A percentile compares a stretch with the other conserved stretches of the same genome.
Evolutionary conservation across 2,329 filamentous ascomycete species (phyloP).

Genomic region (Nothophoma quercina): DNA sequence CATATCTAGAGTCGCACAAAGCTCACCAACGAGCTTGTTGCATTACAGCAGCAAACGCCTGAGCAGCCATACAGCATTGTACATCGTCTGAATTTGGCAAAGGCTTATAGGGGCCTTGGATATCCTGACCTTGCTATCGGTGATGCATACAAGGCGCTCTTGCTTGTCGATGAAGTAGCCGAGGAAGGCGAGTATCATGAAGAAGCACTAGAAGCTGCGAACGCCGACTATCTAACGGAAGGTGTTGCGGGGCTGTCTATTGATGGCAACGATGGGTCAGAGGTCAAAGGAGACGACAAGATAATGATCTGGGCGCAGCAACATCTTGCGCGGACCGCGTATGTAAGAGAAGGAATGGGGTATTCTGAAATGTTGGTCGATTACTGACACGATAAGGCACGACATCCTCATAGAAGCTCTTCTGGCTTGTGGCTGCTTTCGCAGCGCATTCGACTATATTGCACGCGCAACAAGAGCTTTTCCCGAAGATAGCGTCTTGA

Average conservation of each 20-base stretch:
- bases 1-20: constrained; percentile 12
- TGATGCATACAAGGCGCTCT: constrained; percentile 89
- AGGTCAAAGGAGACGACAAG: constrained; percentile 1
- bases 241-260: constrained; percentile 16
- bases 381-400: constrained; percentile 34
- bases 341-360: constrained; percentile 23
- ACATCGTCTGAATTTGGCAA: constrained; percentile 67
- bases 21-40: constrained; percentile 29
- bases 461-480: constrained; percentile 65
- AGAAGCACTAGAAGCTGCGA: constrained; percentile 64
- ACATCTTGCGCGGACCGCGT: constrained; percentile 39
- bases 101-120: constrained; percentile 74
- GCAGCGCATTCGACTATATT: constrained; percentile 72
- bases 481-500: constrained; percentile 64
- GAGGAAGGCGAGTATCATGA: constrained; percentile 86
- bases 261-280: neutral
- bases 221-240: constrained; percentile 35
- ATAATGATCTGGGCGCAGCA: constrained; percentile 29
- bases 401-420: constrained; percentile 61
- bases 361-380: neutral
- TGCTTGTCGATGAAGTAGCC: constrained; percentile 80
- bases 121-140: constrained; percentile 91
- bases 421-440: constrained; percentile 68
- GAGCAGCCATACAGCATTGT: constrained; percentile 49
- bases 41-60: constrained; percentile 33